phyloP scores from a whole-genome alignment of 2,329 filamentous ascomycete genomes.

The Epichloe scottii region DNA sequence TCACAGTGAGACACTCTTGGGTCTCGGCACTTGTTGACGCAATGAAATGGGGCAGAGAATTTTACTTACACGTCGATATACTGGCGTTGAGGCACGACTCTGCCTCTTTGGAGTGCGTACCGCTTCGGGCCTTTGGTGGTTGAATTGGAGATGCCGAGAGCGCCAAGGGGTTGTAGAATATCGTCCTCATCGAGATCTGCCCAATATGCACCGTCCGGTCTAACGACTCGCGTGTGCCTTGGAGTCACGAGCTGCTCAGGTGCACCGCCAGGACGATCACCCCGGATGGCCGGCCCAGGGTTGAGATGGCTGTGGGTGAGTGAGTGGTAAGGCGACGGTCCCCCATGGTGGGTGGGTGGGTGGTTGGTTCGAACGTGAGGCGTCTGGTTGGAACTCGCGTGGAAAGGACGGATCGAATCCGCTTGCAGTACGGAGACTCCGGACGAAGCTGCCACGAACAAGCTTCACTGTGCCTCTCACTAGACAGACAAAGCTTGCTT shows the following conservation, averaged over 20 bases:
- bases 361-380: too few relatives aligned
- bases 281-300: neutral
- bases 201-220: slow-evolving; percentile 1
- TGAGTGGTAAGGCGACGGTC: slow-evolving; percentile 4
- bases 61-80: slow-evolving; percentile 17
- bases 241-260: slow-evolving; percentile 1
- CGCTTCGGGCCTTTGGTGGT: slow-evolving; percentile 15
- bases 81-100: slow-evolving; percentile 17
- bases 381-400: too few relatives aligned
- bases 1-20: neutral
- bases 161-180: slow-evolving; percentile 17
- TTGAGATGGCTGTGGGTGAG: neutral
- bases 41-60: neutral
- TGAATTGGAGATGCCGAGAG: slow-evolving; percentile 14
- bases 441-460: too few relatives aligned
- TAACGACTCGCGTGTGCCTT: neutral
- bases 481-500: too few relatives aligned
- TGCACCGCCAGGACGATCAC: neutral
- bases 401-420: too few relatives aligned
- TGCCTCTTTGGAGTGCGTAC: slow-evolving; percentile 21
- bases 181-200: slow-evolving; percentile 4
- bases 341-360: slow-evolving; percentile 6
- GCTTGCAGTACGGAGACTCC: too few relatives aligned
- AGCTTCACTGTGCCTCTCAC: too few relatives aligned
- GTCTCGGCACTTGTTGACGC: too few relatives aligned